These are phyloP conservation scores for Kokia cookei DNA, from an alignment of 441 rosid species.

Conservation along the genomic window DNA sequence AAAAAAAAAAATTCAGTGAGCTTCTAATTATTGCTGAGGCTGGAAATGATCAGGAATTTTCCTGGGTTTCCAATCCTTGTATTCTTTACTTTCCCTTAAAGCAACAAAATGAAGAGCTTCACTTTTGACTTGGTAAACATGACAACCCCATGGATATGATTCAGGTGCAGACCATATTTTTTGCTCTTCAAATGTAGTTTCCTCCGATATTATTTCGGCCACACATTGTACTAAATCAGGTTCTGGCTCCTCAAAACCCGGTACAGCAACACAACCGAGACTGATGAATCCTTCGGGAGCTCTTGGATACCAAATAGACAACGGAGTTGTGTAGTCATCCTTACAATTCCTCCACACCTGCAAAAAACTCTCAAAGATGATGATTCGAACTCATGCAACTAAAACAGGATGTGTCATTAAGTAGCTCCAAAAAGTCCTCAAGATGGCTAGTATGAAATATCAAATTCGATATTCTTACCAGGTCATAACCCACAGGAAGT, in stretches of 20 bases:
- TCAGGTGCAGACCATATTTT: slow-evolving; percentile 86
- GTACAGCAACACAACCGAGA: slow-evolving; percentile 72
- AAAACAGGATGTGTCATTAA: neutral
- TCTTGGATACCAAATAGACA: slow-evolving; percentile 93
- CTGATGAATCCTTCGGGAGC: slow-evolving; percentile 85
- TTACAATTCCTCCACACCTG: slow-evolving; percentile 96
- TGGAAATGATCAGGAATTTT: slow-evolving; percentile 56
- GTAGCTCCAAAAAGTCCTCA: neutral
- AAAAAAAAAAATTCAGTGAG: neutral
- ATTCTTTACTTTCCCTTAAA: slow-evolving; percentile 62
- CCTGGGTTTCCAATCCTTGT: slow-evolving; percentile 65
- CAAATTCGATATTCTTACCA: slow-evolving; percentile 38
- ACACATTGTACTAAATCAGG: slow-evolving; percentile 48
- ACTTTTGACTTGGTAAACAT: slow-evolving; percentile 75
- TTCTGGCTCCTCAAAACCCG: slow-evolving; percentile 67
- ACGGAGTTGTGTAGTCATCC: slow-evolving; percentile 62
- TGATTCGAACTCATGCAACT: neutral
- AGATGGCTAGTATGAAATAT: neutral
- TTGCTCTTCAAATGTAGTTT: slow-evolving; percentile 75
- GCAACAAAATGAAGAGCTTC: slow-evolving; percentile 92
- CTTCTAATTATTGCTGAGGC: neutral
- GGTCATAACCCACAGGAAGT: slow-evolving; percentile 83
- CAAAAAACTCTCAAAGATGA: neutral
- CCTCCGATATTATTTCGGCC: slow-evolving; percentile 63
- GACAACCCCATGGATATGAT: slow-evolving; percentile 92